Evolutionary conservation across 2,329 filamentous ascomycete species (phyloP).

Genomic region (Claviceps purpurea): DNA sequence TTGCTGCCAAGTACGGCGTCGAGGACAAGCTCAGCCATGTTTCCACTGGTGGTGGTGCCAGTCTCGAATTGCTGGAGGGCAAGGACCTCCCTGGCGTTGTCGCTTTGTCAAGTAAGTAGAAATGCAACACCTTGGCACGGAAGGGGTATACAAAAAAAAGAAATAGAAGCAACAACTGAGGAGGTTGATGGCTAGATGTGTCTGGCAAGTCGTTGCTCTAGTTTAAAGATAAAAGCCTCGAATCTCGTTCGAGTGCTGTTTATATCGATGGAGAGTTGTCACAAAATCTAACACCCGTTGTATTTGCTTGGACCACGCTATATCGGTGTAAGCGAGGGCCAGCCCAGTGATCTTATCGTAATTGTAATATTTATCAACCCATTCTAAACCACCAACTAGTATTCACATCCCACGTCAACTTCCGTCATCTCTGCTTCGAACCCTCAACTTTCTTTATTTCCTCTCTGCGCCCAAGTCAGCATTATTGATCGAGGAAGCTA

Average conservation of each 20-base stretch:
- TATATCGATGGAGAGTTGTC: background rate
- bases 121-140: conserved; percentile 13
- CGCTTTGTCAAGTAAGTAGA: conserved; percentile 71
- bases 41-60: conserved; percentile 90
- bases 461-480: conserved; percentile 41
- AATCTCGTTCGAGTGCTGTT: background rate
- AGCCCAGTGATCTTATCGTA: background rate
- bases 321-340: background rate
- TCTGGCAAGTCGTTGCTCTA: conserved; percentile 2
- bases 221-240: background rate
- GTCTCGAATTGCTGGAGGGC: conserved; percentile 90
- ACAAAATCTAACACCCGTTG: background rate
- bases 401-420: background rate
- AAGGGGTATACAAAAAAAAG: background rate
- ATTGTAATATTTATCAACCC: background rate
- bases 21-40: conserved; percentile 98
- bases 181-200: conserved; percentile 7
- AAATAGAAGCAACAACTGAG: conserved; percentile 8
- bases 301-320: background rate
- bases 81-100: conserved; percentile 92
- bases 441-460: conserved; percentile 90
- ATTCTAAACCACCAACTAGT: background rate
- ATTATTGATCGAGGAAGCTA: background rate
- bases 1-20: conserved; percentile 90
- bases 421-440: conserved; percentile 44